phyloP scores from a whole-genome alignment of 441 rosid species.

The Jatropha podagrica region DNA sequence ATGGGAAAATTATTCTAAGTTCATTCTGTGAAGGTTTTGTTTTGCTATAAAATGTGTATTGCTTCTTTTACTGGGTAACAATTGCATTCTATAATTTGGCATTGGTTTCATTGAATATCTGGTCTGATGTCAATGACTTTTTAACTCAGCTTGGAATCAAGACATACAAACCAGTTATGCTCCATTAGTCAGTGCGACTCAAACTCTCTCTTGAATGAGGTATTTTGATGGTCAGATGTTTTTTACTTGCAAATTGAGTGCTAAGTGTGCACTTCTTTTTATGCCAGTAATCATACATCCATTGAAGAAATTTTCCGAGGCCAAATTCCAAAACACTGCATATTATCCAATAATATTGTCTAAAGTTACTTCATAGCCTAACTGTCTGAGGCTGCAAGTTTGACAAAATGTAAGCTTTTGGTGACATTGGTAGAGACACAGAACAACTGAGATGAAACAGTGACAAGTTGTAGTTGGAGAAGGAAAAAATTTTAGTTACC shows the following conservation, averaged over 20 bases:
- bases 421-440: too few species aligned
- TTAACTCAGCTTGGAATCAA: conserved; percentile 76
- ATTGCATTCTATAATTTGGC: neutral
- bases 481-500: too few species aligned
- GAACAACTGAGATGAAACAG: neutral
- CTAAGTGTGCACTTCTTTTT: neutral
- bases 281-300: neutral
- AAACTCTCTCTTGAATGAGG: conserved; percentile 88
- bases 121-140: conserved; percentile 26
- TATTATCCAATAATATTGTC: neutral
- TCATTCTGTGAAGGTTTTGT: neutral
- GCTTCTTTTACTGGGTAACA: neutral
- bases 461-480: neutral
- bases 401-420: neutral
- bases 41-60: neutral
- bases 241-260: neutral
- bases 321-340: neutral
- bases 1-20: neutral
- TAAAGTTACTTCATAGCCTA: neutral
- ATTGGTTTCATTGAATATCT: conserved; percentile 17
- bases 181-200: conserved; percentile 94
- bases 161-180: conserved; percentile 85
- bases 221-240: conserved; percentile 20
- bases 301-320: neutral
- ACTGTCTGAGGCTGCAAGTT: neutral